Conservation (phyloP, 73 alveolate genomes). For the Tetrahymena borealis region DNA sequence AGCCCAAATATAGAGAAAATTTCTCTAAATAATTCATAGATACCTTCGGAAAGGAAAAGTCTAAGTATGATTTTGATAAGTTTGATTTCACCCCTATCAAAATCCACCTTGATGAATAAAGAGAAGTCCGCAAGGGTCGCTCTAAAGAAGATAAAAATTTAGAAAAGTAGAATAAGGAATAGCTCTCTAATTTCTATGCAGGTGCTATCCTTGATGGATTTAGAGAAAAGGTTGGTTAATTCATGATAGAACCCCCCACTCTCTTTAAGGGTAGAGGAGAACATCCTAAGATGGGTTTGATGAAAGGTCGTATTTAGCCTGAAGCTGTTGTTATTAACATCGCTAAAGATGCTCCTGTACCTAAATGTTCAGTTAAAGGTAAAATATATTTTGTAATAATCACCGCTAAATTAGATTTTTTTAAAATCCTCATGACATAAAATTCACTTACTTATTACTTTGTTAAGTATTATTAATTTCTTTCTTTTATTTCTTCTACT, state of each 20-base stretch:
- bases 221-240: conserved; percentile 80
- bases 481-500: too few relatives aligned
- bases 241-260: conserved; percentile 96
- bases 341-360: conserved; percentile 72
- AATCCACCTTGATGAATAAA: conserved; percentile 62
- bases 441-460: too few relatives aligned
- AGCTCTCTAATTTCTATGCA: conserved; percentile 68
- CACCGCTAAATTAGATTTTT: too few relatives aligned
- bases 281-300: conserved; percentile 95
- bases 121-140: conserved; percentile 62
- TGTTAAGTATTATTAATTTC: too few relatives aligned
- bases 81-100: conserved; percentile 83
- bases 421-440: too few relatives aligned
- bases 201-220: conserved; percentile 93
- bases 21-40: conserved; percentile 53
- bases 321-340: conserved; percentile 87
- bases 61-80: conserved; percentile 39
- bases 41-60: background rate
- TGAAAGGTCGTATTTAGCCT: conserved; percentile 84
- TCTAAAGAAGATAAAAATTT: conserved; percentile 76
- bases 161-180: conserved; percentile 74
- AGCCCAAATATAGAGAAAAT: conserved; percentile 72
- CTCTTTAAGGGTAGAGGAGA: conserved; percentile 99
- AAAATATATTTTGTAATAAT: too few relatives aligned
- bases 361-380: conserved; percentile 67